Evolutionary conservation across 139 green algal species (phyloP).

Genomic region (Volvox reticuliferus): DNA sequence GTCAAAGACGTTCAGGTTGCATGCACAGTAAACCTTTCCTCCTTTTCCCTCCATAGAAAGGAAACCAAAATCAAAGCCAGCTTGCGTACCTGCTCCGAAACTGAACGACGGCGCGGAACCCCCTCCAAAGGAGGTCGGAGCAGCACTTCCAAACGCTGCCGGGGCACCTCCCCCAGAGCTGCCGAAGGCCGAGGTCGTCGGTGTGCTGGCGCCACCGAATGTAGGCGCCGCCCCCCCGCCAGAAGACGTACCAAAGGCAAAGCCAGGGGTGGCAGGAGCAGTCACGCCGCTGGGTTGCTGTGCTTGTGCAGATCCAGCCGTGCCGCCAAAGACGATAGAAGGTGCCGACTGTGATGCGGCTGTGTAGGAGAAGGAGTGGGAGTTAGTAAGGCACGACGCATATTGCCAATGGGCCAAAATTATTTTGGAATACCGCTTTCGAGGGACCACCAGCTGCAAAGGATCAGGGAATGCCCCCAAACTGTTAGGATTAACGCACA

Average conservation of each 20-base stretch:
- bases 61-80: too few relatives aligned
- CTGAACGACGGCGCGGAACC: not conserved
- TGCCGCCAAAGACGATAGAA: not conserved
- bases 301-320: not conserved
- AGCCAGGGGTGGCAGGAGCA: not conserved
- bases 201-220: not conserved
- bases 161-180: not conserved
- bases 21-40: too few relatives aligned
- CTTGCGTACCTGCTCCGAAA: not conserved
- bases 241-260: not conserved
- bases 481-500: too few relatives aligned
- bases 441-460: too few relatives aligned
- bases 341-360: not conserved
- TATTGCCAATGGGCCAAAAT: too few relatives aligned
- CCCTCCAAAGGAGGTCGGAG: not conserved
- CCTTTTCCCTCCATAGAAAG: too few relatives aligned
- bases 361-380: not conserved
- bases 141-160: not conserved
- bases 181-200: not conserved
- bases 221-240: not conserved
- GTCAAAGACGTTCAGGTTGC: too few relatives aligned
- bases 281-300: not conserved
- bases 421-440: too few relatives aligned
- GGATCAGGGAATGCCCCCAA: too few relatives aligned
- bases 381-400: not conserved